These are phyloP conservation scores for Eucalyptus curtisii DNA, from an alignment of 345 rosid genomes.

Conservation along the genomic window DNA sequence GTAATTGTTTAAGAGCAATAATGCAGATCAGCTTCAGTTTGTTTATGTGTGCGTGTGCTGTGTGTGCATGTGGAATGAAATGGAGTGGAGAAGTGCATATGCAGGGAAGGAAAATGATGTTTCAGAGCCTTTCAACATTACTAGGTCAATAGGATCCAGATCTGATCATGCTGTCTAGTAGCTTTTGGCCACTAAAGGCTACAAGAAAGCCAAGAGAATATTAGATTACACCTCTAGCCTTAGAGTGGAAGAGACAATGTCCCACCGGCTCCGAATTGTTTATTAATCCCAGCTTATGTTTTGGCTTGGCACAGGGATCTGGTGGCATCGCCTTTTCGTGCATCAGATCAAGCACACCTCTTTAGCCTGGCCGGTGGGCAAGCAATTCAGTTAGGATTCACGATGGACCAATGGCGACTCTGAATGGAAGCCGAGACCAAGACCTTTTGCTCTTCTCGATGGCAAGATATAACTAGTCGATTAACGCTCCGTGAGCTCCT, in stretches of 20 bases:
- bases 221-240: background rate
- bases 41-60: background rate
- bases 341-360: background rate
- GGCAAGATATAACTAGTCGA: background rate
- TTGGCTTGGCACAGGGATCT: background rate
- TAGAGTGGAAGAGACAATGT: background rate
- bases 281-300: background rate
- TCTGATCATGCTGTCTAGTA: conserved; percentile 5
- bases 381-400: background rate
- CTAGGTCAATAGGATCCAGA: background rate
- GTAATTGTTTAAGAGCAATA: background rate
- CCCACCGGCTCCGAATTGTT: background rate
- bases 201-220: background rate
- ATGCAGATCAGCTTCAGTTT: background rate
- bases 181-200: background rate
- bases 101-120: background rate
- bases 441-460: background rate
- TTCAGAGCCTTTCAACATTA: background rate
- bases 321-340: background rate
- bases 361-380: background rate
- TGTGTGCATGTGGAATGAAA: background rate
- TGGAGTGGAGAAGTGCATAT: conserved; percentile 3
- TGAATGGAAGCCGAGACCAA: background rate
- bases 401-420: background rate
- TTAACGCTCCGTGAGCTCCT: background rate